Conservation (phyloP, 305 asterid genomes). For the Solanum chacoense region DNA sequence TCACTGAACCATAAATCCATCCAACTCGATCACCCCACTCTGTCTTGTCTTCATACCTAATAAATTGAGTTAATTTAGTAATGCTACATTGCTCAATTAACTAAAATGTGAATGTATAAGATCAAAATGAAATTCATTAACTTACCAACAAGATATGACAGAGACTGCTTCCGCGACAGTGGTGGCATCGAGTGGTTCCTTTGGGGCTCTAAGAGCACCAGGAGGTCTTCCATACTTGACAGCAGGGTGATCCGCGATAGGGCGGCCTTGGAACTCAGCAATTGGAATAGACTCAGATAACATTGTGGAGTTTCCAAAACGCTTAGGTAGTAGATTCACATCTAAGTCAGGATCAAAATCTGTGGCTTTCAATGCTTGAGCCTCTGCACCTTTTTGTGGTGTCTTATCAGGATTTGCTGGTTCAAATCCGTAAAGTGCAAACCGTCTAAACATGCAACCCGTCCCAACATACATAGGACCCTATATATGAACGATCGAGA, state of each 20-base stretch:
- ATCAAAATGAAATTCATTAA: not conserved
- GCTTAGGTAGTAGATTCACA: slow-evolving; percentile 33
- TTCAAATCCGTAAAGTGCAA: slow-evolving; percentile 45
- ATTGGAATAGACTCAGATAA: slow-evolving; percentile 38
- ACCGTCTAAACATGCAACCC: slow-evolving; percentile 40
- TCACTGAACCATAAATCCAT: slow-evolving; percentile 41
- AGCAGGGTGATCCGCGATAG: slow-evolving; percentile 48
- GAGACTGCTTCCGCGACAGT: slow-evolving; percentile 46
- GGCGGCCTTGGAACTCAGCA: slow-evolving; percentile 47
- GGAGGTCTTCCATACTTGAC: slow-evolving; percentile 49
- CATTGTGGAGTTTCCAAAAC: slow-evolving; percentile 46
- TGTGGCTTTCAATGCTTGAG: slow-evolving; percentile 23
- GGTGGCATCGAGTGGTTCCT: slow-evolving; percentile 39
- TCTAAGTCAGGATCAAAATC: slow-evolving; percentile 45
- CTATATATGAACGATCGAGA: not conserved
- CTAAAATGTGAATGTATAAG: not conserved
- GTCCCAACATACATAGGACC: slow-evolving; percentile 52
- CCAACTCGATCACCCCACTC: slow-evolving; percentile 51
- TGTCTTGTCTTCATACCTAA: slow-evolving; percentile 42
- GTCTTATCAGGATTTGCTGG: slow-evolving; percentile 20
- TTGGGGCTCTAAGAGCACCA: slow-evolving; percentile 27
- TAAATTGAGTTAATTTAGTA: not conserved
- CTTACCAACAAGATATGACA: slow-evolving; percentile 45
- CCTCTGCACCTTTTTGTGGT: slow-evolving; percentile 19
- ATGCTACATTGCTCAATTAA: not conserved